These are phyloP conservation scores for Trichothecium sympodiale DNA, from an alignment of 2,329 filamentous ascomycete genomes.

Conservation along the genomic window DNA sequence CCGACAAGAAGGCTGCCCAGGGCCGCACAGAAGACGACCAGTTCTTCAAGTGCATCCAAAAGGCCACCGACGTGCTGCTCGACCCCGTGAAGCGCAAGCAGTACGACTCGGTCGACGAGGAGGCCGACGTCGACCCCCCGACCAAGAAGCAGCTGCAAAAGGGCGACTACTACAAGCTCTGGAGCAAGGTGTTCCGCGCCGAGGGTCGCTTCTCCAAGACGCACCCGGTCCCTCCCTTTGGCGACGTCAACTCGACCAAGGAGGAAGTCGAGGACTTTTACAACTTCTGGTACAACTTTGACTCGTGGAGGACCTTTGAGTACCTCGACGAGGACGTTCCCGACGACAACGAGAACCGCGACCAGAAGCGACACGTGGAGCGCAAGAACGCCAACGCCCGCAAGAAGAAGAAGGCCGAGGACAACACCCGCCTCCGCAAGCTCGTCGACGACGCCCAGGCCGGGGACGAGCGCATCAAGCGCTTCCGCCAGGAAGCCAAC, in stretches of 20 bases:
- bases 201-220: conserved; percentile 87
- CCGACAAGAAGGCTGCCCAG: conserved; percentile 93
- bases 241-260: conserved; percentile 72
- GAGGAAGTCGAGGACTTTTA: conserved; percentile 93
- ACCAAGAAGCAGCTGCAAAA: conserved; percentile 81
- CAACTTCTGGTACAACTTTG: conserved; percentile 99
- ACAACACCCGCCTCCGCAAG: conserved; percentile 81
- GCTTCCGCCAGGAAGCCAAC: conserved; percentile 84
- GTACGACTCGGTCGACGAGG: conserved; percentile 93
- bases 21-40: conserved; percentile 85
- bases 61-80: conserved; percentile 84
- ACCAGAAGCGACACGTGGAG: conserved; percentile 97
- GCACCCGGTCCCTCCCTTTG: conserved; percentile 80
- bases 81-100: conserved; percentile 89
- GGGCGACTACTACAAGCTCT: conserved; percentile 91
- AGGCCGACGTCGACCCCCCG: conserved; percentile 83
- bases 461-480: conserved; percentile 91
- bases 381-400: conserved; percentile 96
- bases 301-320: conserved; percentile 95
- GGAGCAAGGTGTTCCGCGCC: conserved; percentile 79
- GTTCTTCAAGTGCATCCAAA: conserved; percentile 99
- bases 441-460: conserved; percentile 79
- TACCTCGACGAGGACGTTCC: conserved; percentile 98
- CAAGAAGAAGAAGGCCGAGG: conserved; percentile 99
- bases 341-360: conserved; percentile 96